These are phyloP conservation scores for Cryptosporidium sp. DNA, from an alignment of 169 alveolate species.

Conservation along the genomic window DNA sequence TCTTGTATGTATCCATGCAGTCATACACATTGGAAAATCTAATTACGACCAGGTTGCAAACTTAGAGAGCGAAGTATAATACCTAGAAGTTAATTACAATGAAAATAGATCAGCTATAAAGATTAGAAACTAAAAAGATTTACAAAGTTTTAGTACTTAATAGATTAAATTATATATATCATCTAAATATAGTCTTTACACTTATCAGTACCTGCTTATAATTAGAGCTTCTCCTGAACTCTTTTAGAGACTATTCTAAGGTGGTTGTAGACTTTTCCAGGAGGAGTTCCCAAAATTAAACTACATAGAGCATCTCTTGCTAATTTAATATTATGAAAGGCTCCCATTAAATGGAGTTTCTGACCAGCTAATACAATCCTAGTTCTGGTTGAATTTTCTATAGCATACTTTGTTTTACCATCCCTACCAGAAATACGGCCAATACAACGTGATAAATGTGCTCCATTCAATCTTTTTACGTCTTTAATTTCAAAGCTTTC, in stretches of 20 bases:
- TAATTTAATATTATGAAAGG: constrained; percentile 93
- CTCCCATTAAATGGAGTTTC: constrained; percentile 87
- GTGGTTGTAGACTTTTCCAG: constrained; percentile 96
- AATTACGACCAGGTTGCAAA: constrained; percentile 68
- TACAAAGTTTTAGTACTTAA: background rate
- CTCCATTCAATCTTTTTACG: constrained; percentile 97
- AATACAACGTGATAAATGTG: constrained; percentile 97
- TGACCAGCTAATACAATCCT: constrained; percentile 91
- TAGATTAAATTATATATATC: constrained; percentile 7
- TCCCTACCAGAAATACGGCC: constrained; percentile 98
- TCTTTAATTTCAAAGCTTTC: constrained; percentile 98
- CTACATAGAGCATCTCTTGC: constrained; percentile 98
- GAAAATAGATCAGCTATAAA: background rate
- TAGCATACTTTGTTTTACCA: constrained; percentile 99
- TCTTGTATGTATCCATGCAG: constrained; percentile 60
- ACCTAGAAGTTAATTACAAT: background rate
- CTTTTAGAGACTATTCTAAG: constrained; percentile 93
- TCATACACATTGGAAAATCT: constrained; percentile 49
- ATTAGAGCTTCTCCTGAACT: constrained; percentile 89
- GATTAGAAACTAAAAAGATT: constrained; percentile 7
- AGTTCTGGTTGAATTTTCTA: constrained; percentile 99
- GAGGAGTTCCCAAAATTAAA: constrained; percentile 97
- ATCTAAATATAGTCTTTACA: background rate
- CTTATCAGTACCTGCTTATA: background rate
- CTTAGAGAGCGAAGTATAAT: constrained; percentile 49